Percentiles rank a stretch among this genome's conserved stretches.
phyloP scores from a whole-genome alignment of 108 stramenopile species.

The Pseudonitzschia pungens region DNA sequence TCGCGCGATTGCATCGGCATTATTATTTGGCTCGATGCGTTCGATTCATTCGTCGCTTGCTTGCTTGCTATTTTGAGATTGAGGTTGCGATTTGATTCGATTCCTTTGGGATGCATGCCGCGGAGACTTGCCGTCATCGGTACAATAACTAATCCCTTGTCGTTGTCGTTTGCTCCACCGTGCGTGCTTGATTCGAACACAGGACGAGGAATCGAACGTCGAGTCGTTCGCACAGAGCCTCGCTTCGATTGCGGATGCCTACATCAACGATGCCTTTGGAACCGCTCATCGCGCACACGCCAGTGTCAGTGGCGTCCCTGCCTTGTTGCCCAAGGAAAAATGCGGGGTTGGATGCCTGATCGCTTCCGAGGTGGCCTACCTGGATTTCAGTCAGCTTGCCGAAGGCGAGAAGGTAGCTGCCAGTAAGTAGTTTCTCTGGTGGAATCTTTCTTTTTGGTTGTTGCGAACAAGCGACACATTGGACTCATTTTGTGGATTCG shows the following conservation, averaged over 20 bases:
- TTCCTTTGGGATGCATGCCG: background rate
- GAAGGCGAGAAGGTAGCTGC: conserved; percentile 38
- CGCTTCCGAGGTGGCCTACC: conserved; percentile 47
- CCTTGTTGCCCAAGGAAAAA: conserved; percentile 41
- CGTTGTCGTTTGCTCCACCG: background rate
- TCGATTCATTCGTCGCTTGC: background rate
- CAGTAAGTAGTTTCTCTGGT: conserved; percentile 14
- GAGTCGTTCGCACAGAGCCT: conserved; percentile 55
- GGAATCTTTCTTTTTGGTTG: background rate
- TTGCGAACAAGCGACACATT: background rate
- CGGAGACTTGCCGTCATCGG: background rate
- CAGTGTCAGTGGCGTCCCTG: conserved; percentile 57
- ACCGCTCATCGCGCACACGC: conserved; percentile 96
- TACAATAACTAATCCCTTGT: background rate
- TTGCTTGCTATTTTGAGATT: background rate
- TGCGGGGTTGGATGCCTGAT: conserved; percentile 51
- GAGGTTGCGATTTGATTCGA: background rate
- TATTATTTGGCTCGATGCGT: background rate
- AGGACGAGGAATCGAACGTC: conserved; percentile 71
- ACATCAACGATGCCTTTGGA: conserved; percentile 99
- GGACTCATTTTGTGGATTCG: conserved; percentile 2
- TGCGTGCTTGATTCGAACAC: background rate
- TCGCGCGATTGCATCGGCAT: background rate
- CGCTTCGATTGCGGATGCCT: conserved; percentile 70
- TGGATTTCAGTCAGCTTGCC: conserved; percentile 36